Evolutionary conservation across 768 basidiomycete genomes (phyloP).

Genomic region (Sarcomyxa edulis): DNA sequence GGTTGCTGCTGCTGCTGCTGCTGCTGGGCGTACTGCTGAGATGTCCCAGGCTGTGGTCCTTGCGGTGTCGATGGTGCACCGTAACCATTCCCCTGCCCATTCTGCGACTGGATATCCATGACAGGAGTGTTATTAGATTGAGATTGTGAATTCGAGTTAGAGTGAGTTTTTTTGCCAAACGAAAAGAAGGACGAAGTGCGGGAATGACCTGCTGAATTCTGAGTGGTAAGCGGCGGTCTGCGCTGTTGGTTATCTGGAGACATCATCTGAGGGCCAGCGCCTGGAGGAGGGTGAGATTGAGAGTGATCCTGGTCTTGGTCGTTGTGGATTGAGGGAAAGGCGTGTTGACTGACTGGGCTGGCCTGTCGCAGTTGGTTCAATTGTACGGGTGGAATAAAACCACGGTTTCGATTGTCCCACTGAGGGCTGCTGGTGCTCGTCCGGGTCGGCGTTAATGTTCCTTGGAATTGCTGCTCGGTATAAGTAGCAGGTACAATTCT

Average conservation of each 20-base stretch:
- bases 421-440: neutral
- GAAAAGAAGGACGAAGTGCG: conserved; percentile 66
- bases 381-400: conserved; percentile 24
- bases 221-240: conserved; percentile 14
- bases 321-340: conserved; percentile 16
- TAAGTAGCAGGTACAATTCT: no score
- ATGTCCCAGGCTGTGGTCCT: neutral
- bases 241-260: conserved; percentile 13
- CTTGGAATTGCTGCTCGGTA: no score
- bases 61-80: neutral
- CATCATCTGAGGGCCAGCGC: conserved; percentile 6
- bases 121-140: conserved; percentile 8
- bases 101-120: conserved; percentile 5
- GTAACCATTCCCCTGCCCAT: conserved; percentile 1
- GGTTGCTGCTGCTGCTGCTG: no score
- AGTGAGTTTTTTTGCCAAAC: conserved; percentile 39
- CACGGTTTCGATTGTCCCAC: conserved; percentile 13
- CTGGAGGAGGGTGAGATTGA: conserved; percentile 1
- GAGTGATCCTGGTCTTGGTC: conserved; percentile 7
- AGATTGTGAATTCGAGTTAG: conserved; percentile 19
- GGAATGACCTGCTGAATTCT: conserved; percentile 30
- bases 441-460: no score
- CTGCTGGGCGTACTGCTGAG: neutral
- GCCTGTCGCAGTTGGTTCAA: conserved; percentile 15
- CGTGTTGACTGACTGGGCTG: conserved; percentile 5